Conservation (phyloP, 805 yeast genomes). For the Saturnispora saitoi region DNA sequence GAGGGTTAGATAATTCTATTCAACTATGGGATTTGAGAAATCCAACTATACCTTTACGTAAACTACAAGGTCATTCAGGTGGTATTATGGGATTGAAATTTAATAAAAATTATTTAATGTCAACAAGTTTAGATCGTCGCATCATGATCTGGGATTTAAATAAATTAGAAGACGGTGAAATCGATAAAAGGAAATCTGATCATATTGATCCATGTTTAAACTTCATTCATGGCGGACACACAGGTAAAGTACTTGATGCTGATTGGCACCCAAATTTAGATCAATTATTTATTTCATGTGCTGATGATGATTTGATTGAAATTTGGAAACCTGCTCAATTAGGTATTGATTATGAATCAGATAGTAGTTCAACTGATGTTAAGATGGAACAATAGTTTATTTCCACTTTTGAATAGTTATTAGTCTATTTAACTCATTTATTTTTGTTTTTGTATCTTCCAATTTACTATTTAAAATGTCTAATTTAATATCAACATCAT, state of each 20-base stretch:
- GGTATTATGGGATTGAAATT: conserved; percentile 50
- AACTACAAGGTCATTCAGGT: conserved; percentile 57
- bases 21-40: conserved; percentile 70
- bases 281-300: conserved; percentile 55
- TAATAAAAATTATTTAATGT: conserved; percentile 38
- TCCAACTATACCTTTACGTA: conserved; percentile 48
- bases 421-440: conserved; percentile 24
- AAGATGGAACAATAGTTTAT: conserved; percentile 10
- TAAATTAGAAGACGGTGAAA: conserved; percentile 47
- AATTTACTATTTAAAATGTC: conserved; percentile 12
- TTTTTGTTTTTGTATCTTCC: conserved; percentile 13
- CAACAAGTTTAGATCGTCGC: conserved; percentile 58
- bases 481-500: conserved; percentile 31
- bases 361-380: conserved; percentile 23
- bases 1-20: conserved; percentile 68
- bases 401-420: conserved; percentile 29
- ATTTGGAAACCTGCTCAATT: conserved; percentile 63
- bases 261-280: conserved; percentile 56
- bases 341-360: conserved; percentile 31
- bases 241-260: conserved; percentile 56
- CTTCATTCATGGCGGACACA: conserved; percentile 85
- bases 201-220: conserved; percentile 68
- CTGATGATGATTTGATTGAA: conserved; percentile 69
- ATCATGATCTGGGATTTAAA: conserved; percentile 69
- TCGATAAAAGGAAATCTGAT: conserved; percentile 43